Evolutionary conservation across 176 grass and related monocot genomes (phyloP), one percentile per base, ranked within the genome.

Genomic region (Pharus latifolius): DNA sequence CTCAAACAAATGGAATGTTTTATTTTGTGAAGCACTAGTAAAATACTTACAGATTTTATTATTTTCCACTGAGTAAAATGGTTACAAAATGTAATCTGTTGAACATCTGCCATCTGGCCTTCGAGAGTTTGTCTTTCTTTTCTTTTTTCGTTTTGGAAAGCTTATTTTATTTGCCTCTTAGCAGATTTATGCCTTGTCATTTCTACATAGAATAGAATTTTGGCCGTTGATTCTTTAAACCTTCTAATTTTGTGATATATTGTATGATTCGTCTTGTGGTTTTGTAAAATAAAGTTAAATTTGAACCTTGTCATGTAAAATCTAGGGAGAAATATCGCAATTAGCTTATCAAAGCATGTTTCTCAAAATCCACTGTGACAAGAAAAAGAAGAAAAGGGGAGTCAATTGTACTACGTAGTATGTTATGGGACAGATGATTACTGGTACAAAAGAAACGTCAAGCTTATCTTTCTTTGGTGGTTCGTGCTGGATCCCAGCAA

Each of bases 361-460:
- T 30, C 22, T 70, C 1, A 0, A 41, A 80, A 47, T 63, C 33
- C 50, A 64, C 49, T 56, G 55, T 42, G 68, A 49, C 34, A 74
- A 74, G 17, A 43, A 73, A 67, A 55, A 13, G 23, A 74, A 35
- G 2, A 68, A 57, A n/a, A 47, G 28, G 35, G 16, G 14, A 24
- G 25, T 59, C 42, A 49, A 76, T 86, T 70, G 46, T 63, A 55
- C 27, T 75, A 47, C 35, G 32, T 64, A 81, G 41, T 76, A 58
- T 58, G 10, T 64, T 64, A 65, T 80, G 53, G 33, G 65, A 81
- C 50, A 78, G 73, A 82, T 82, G 56, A 47, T 78, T 78, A 74
- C 69, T 82, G 85, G 48, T 78, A 69, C 73, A 82, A 75, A 83
- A 65, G 64, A 79, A 75, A 87, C 84, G 67, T 84, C 55, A 73